phyloP scores from a whole-genome alignment of 352 stramenopile genomes.

The Globisporangium spiculum region DNA sequence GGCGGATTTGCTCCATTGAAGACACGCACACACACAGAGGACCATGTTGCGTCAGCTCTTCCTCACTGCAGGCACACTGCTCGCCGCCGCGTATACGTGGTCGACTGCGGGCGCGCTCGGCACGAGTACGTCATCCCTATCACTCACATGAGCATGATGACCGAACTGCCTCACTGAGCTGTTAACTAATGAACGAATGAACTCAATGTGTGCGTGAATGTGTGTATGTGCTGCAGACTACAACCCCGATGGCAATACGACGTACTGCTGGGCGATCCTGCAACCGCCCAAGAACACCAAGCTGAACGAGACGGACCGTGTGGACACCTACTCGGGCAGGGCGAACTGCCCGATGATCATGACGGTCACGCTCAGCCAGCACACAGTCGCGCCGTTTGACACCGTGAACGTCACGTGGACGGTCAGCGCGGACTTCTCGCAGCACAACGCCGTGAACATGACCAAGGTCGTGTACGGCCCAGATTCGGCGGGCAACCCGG shows the following conservation, averaged over 20 bases:
- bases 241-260: conserved; percentile 32
- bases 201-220: neutral
- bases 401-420: conserved; percentile 48
- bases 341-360: conserved; percentile 42
- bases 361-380: conserved; percentile 30
- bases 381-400: conserved; percentile 31
- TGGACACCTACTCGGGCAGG: conserved; percentile 27
- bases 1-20: neutral
- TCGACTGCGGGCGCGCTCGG: conserved; percentile 26
- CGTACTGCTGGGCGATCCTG: conserved; percentile 60
- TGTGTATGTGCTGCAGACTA: conserved; percentile 25
- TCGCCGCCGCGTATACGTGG: conserved; percentile 15
- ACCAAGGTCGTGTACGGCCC: conserved; percentile 38
- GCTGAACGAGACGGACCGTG: conserved; percentile 42
- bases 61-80: conserved; percentile 1
- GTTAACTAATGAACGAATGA: neutral
- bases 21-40: neutral
- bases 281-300: conserved; percentile 34
- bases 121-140: conserved; percentile 34
- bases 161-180: neutral
- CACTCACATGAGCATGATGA: neutral
- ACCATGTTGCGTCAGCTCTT: conserved; percentile 3
- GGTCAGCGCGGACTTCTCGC: conserved; percentile 40
- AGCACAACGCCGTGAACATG: conserved; percentile 45
- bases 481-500: conserved; percentile 29